Conservation (phyloP, 108 stramenopile genomes). For the Stephanodiscus minutulus region DNA sequence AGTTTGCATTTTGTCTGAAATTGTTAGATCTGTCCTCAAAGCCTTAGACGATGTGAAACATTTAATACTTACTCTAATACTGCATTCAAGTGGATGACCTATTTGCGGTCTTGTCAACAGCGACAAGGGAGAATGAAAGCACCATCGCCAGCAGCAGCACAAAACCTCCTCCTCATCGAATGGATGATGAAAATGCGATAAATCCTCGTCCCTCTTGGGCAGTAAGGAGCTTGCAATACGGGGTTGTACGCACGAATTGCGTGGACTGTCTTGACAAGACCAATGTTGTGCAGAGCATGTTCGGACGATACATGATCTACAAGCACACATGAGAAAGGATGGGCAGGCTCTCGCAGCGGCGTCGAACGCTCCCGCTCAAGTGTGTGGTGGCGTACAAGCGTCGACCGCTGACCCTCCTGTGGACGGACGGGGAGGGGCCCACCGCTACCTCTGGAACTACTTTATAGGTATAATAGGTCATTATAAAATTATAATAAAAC, state of each 20-base stretch:
- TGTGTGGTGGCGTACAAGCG: slow-evolving; percentile 30
- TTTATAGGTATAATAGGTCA: no score
- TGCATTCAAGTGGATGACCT: no score
- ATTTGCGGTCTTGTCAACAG: slow-evolving; percentile 47
- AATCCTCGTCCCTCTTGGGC: slow-evolving; percentile 29
- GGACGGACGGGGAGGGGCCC: slow-evolving; percentile 68
- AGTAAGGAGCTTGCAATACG: slow-evolving; percentile 67
- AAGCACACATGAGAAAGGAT: slow-evolving; percentile 51
- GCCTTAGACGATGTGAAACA: no score
- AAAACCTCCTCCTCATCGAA: no score
- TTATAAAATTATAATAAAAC: no score
- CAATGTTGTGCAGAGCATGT: slow-evolving; percentile 94
- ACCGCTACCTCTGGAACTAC: slow-evolving; percentile 85
- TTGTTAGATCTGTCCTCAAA: no score
- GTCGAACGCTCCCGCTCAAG: slow-evolving; percentile 42
- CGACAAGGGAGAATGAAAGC: neutral
- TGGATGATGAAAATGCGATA: neutral
- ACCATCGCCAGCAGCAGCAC: neutral
- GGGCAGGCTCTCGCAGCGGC: slow-evolving; percentile 16
- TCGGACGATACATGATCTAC: slow-evolving; percentile 79
- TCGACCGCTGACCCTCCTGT: slow-evolving; percentile 64
- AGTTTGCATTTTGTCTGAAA: no score
- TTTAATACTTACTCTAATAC: no score
- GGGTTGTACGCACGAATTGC: slow-evolving; percentile 96
- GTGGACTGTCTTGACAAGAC: slow-evolving; percentile 99